Evolutionary conservation across 2,329 filamentous ascomycete genomes (phyloP).

Genomic region (Fusarium humuli): DNA sequence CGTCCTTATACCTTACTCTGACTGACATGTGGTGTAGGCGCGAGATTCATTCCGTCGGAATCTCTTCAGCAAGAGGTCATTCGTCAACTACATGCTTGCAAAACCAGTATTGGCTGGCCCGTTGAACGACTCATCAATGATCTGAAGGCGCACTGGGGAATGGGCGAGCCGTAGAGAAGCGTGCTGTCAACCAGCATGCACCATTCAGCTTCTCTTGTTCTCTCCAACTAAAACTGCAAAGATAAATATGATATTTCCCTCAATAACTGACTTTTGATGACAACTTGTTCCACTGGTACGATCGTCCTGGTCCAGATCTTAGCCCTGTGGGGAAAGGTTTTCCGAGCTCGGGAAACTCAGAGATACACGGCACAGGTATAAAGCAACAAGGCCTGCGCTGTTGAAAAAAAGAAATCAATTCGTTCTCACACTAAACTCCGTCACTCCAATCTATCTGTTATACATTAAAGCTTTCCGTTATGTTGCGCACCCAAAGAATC

Average conservation of each 20-base stretch:
- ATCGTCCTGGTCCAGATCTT: background rate
- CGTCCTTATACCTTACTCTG: background rate
- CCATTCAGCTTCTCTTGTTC: background rate
- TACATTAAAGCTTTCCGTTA: background rate
- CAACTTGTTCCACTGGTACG: background rate
- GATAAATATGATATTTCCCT: background rate
- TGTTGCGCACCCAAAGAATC: constrained; percentile 28
- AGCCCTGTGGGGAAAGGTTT: constrained; percentile 33
- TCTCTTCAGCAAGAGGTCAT: constrained; percentile 49
- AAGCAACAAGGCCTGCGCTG: constrained; percentile 9
- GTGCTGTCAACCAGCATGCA: too few species aligned
- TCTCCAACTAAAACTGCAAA: too few species aligned
- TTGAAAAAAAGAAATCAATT: background rate
- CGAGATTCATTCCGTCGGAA: constrained; percentile 47
- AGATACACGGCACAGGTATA: constrained; percentile 26
- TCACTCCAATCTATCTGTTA: rapidly evolving
- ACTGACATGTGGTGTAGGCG: constrained; percentile 40
- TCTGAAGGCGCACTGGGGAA: constrained; percentile 47
- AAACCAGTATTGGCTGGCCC: constrained; percentile 54
- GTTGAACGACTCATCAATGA: constrained; percentile 51
- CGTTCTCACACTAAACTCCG: background rate
- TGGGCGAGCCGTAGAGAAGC: background rate
- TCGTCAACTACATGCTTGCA: constrained; percentile 50
- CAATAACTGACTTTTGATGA: background rate
- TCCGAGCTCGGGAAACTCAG: constrained; percentile 45